These are phyloP conservation scores for Fusarium nisikadoi DNA, from an alignment of 2,329 filamentous ascomycete genomes.

Conservation along the genomic window DNA sequence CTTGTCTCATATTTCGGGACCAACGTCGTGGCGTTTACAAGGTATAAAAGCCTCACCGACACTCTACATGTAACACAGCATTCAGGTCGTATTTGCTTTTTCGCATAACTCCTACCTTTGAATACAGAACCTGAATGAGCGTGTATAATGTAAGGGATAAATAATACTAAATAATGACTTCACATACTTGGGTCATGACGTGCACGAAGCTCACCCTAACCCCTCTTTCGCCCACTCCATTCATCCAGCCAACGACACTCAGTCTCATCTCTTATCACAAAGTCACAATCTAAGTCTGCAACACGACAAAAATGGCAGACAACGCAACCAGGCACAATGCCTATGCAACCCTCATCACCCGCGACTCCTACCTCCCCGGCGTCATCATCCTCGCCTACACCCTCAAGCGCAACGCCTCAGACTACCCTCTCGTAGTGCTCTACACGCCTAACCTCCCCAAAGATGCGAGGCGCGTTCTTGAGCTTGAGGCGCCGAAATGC, in stretches of 20 bases:
- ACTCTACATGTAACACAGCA: background rate
- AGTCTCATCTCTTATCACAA: background rate
- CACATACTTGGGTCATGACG: slow-evolving; percentile 20
- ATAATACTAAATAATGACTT: slow-evolving; percentile 3
- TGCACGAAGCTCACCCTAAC: slow-evolving; percentile 7
- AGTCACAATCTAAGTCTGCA: background rate
- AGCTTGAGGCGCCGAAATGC: slow-evolving; percentile 27
- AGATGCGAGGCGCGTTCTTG: slow-evolving; percentile 11
- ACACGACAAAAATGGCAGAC: slow-evolving; percentile 1
- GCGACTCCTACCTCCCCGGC: slow-evolving; percentile 37
- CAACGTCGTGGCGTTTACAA: background rate
- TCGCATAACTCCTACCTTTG: too few species aligned
- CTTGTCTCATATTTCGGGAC: background rate
- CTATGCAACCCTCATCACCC: slow-evolving; percentile 40
- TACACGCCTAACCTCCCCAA: slow-evolving; percentile 27
- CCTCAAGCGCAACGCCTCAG: slow-evolving; percentile 18
- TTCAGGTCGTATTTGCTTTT: background rate
- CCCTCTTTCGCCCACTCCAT: background rate
- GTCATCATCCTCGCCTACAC: slow-evolving; percentile 37
- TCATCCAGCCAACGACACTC: background rate
- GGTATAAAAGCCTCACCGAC: background rate
- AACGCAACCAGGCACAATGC: slow-evolving; percentile 17
- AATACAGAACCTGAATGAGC: rapidly evolving
- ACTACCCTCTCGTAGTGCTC: slow-evolving; percentile 30
- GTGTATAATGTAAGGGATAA: background rate